These are phyloP conservation scores for Prunus armeniaca DNA, from an alignment of 306 rosid genomes.

Conservation along the genomic window DNA sequence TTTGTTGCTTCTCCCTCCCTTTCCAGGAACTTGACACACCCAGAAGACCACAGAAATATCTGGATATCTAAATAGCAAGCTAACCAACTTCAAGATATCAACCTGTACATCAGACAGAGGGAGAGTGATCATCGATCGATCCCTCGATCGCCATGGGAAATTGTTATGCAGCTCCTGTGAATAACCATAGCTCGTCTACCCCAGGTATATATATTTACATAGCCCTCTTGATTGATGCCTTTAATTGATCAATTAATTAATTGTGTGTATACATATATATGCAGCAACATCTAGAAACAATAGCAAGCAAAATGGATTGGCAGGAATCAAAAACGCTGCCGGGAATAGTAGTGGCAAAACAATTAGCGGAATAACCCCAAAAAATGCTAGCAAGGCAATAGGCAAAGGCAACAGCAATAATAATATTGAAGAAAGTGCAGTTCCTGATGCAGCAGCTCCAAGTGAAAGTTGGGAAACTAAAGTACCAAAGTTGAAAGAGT, in stretches of 20 bases:
- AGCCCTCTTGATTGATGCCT: no score
- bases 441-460: neutral
- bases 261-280: neutral
- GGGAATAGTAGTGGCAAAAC: no score
- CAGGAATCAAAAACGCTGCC: no score
- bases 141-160: conserved; percentile 24
- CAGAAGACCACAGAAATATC: neutral
- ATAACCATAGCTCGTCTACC: neutral
- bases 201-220: neutral
- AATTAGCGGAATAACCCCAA: no score
- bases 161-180: conserved; percentile 28
- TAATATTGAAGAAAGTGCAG: no score
- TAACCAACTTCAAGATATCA: no score
- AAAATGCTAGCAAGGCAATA: no score
- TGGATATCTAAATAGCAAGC: neutral
- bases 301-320: no score
- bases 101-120: no score
- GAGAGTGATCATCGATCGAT: no score
- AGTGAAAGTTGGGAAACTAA: neutral
- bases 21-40: conserved; percentile 15
- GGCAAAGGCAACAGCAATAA: no score
- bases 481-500: conserved; percentile 39
- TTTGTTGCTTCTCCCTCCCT: conserved; percentile 8
- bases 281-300: neutral
- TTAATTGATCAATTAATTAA: no score